These are phyloP conservation scores for Backusella liffmaniae DNA, from an alignment of 192 early-diverging fungal species.

Conservation along the genomic window DNA sequence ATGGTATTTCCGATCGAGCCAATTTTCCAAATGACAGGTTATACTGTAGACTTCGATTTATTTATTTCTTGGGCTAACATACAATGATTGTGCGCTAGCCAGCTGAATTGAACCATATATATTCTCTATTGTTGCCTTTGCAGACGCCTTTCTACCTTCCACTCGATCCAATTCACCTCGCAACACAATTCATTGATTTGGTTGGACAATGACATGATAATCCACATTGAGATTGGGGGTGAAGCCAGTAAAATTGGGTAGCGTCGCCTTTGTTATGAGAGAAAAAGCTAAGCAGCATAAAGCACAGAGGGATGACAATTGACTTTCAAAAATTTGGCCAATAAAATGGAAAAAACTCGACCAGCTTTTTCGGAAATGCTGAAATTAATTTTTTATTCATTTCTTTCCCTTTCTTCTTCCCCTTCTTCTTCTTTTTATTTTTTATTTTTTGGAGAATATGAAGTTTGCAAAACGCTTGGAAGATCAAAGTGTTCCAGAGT, in stretches of 20 bases:
- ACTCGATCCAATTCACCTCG: conserved; percentile 17
- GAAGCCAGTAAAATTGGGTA: conserved; percentile 28
- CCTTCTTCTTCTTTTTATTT: not conserved
- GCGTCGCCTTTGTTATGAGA: not conserved
- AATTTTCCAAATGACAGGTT: too few species aligned
- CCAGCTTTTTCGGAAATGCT: too few species aligned
- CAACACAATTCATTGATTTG: conserved; percentile 30
- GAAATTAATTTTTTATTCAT: not conserved
- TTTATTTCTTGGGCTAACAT: conserved; percentile 21
- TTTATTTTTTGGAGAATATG: conserved; percentile 41
- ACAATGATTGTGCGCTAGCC: conserved; percentile 23
- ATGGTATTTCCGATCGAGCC: too few species aligned
- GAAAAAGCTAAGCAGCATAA: too few species aligned
- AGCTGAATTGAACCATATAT: conserved; percentile 11
- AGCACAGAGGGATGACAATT: too few species aligned
- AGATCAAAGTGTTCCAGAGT: conserved; percentile 70
- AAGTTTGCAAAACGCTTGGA: conserved; percentile 75
- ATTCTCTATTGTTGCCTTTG: conserved; percentile 23
- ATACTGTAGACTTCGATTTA: not conserved
- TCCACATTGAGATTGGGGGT: conserved; percentile 31
- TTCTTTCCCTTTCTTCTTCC: not conserved
- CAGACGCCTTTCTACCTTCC: conserved; percentile 28
- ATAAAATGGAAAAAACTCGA: too few species aligned
- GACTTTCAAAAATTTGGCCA: too few species aligned
- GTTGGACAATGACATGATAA: conserved; percentile 17